Conservation (phyloP, 768 basidiomycete species). For the Lactarius akahatsu region DNA sequence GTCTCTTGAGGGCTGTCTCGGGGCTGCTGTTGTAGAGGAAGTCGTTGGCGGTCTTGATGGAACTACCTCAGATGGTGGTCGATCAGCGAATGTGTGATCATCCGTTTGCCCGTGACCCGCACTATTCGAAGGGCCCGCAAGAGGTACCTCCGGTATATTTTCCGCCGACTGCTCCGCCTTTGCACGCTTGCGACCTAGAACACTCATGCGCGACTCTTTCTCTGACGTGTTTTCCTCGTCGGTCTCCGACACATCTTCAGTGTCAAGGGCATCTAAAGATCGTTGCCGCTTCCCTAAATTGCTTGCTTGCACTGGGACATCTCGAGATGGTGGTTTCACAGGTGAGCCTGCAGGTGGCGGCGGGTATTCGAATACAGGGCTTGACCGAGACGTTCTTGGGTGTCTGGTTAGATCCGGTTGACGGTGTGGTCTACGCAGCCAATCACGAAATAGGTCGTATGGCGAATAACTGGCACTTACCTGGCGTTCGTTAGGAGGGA, state of each 20-base stretch:
- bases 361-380: constrained; percentile 29
- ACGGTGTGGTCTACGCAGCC: constrained; percentile 2
- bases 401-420: constrained; percentile 15
- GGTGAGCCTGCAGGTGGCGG: constrained; percentile 27
- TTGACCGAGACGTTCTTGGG: constrained; percentile 15
- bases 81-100: background rate
- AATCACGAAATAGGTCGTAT: background rate
- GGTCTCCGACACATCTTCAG: constrained; percentile 44
- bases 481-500: constrained; percentile 14
- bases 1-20: constrained; percentile 10
- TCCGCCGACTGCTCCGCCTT: constrained; percentile 36
- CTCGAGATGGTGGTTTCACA: constrained; percentile 27
- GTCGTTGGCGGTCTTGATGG: constrained; percentile 9
- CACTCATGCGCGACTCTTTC: constrained; percentile 40
- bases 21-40: background rate
- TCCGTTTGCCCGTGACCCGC: background rate
- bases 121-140: constrained; percentile 22
- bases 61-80: background rate
- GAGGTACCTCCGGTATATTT: constrained; percentile 27
- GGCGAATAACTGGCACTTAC: constrained; percentile 7
- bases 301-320: constrained; percentile 43
- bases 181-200: constrained; percentile 51
- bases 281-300: constrained; percentile 68
- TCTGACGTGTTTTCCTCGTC: constrained; percentile 42
- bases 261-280: constrained; percentile 47